Base-by-base conservation (phyloP, 2,329 filamentous ascomycete genomes). In the Penicillium sp. region DNA sequence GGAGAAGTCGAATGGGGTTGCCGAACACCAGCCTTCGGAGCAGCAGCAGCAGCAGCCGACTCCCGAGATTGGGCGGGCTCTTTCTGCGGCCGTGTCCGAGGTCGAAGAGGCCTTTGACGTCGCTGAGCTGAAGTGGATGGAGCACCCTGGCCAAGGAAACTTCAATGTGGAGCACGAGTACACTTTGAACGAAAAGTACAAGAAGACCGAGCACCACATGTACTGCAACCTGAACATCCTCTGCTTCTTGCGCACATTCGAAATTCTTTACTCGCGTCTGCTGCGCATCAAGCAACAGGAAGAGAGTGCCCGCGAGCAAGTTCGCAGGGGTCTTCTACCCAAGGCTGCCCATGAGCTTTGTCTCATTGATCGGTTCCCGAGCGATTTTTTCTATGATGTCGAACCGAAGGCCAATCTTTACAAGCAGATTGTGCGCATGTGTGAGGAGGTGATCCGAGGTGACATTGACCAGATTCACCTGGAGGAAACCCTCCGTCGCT, bases 161-260 rank as follows among this genome's bases (percentile, higher is more conserved):
- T 71, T 84, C 80, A 68, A 82, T 78, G 37, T 85, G 83, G 62
- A 84, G 81, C 68, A 86, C 81, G 75, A 84, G 83, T 75, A 93
- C 82, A 79, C 89, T 76, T 57, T 84, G 41, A 91, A 96, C 58
- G 89, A 92, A 49, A 87, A 89, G 55, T 96, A 94, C 75, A 82
- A 83, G 63, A 89, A 92, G 45, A 86, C 86, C 11, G 87, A 85
- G 75, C 96, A 91, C 78, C 93, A 93, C 70, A 85, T 97, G 70
- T 99, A 95, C 77, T 88, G 88, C 71, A 97, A 97, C 72, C 85
- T 91, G 66, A 90, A 89, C 3, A 88, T 99, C 56, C 96, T 92
- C 70, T 92, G 94, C 74, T 97, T 99, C 81, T 89, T 99, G 78
- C 90, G 89, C 64, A 87, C 96, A 58, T 94, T 99, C 72, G 86